Percentiles rank a stretch among this genome's conserved stretches.
phyloP scores from a whole-genome alignment of 257 asterid species.

The Schizonepeta tenuifolia region DNA sequence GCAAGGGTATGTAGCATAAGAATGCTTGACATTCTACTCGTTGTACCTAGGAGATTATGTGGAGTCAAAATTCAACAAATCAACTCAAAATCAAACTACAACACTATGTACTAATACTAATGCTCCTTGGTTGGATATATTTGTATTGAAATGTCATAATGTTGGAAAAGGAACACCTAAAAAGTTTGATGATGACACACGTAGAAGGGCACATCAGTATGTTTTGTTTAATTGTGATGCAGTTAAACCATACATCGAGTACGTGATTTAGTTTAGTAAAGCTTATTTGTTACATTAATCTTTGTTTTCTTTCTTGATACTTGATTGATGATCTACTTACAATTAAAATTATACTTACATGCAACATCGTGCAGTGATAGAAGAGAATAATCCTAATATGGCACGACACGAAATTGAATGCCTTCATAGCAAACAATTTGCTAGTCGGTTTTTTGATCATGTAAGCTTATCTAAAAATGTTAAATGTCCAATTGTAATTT shows the following conservation, averaged over 20 bases:
- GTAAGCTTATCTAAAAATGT: conserved; percentile 1
- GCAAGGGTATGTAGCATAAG: conserved; percentile 5
- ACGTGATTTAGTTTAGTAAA: background rate
- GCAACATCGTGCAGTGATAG: conserved; percentile 8
- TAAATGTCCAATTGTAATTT: background rate
- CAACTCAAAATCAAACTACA: background rate
- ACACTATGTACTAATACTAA: background rate
- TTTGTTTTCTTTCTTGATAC: no score
- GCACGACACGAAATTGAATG: conserved; percentile 3
- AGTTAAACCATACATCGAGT: conserved; percentile 1
- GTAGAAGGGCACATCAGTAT: background rate
- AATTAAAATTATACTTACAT: background rate
- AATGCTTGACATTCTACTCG: conserved; percentile 15
- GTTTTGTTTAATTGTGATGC: background rate
- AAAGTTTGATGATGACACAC: background rate
- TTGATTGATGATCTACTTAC: no score
- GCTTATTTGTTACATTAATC: no score
- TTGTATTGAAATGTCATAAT: background rate
- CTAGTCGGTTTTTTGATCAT: conserved; percentile 12
- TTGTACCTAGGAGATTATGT: conserved; percentile 13
- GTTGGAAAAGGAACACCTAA: background rate
- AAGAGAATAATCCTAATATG: background rate
- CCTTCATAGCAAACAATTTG: conserved; percentile 3
- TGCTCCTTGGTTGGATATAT: background rate
- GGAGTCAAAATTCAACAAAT: conserved; percentile 7